These are phyloP conservation scores for Calophaca sinica DNA, from an alignment of 306 rosid species.

Conservation along the genomic window DNA sequence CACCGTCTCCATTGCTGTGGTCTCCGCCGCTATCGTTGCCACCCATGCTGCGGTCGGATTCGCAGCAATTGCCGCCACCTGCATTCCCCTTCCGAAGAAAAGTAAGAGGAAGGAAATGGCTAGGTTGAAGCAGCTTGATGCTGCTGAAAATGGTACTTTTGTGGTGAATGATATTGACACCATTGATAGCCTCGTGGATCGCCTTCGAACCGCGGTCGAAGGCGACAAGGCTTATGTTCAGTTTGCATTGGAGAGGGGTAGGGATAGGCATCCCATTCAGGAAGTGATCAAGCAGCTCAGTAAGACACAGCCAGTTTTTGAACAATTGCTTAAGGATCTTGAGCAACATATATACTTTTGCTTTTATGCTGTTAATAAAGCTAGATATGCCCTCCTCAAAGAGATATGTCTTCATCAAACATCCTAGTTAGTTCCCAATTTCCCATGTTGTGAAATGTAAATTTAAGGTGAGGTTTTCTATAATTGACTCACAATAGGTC, in stretches of 20 bases:
- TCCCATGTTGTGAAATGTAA: slow-evolving; percentile 7
- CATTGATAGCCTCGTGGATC: slow-evolving; percentile 61
- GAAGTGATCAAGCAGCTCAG: slow-evolving; percentile 67
- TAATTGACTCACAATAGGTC: not conserved
- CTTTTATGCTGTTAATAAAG: slow-evolving; percentile 60
- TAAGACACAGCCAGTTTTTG: slow-evolving; percentile 51
- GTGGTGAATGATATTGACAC: slow-evolving; percentile 60
- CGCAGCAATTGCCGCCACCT: not conserved
- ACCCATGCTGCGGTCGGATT: slow-evolving; percentile 49
- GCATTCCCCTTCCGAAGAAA: slow-evolving; percentile 43
- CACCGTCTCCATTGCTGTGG: slow-evolving; percentile 41
- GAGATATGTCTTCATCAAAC: slow-evolving; percentile 52
- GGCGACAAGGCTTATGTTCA: slow-evolving; percentile 55
- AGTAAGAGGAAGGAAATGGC: slow-evolving; percentile 45
- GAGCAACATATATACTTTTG: slow-evolving; percentile 62
- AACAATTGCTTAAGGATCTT: slow-evolving; percentile 57
- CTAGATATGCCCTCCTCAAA: slow-evolving; percentile 60
- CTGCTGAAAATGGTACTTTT: slow-evolving; percentile 60
- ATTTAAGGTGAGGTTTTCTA: not conserved
- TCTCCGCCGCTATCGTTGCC: slow-evolving; percentile 33
- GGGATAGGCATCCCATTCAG: slow-evolving; percentile 63
- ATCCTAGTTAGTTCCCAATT: slow-evolving; percentile 24
- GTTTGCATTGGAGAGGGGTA: slow-evolving; percentile 62
- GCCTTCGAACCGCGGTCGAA: slow-evolving; percentile 60
- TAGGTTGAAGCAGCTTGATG: slow-evolving; percentile 65